These are phyloP conservation scores for Tylopilus balloui DNA, from an alignment of 768 basidiomycete species.

Conservation along the genomic window DNA sequence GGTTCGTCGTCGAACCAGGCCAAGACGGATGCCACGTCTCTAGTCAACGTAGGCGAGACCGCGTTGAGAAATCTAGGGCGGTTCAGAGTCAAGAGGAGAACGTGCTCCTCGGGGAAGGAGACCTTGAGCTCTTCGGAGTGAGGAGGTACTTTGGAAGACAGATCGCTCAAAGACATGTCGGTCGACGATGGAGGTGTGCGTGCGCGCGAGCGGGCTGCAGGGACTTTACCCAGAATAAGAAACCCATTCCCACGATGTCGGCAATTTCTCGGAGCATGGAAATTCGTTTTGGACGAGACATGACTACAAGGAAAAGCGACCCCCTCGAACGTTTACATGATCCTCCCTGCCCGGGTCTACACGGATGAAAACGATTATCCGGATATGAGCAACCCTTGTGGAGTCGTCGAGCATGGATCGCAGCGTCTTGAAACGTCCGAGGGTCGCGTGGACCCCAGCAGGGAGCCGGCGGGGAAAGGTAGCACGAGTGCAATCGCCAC, in stretches of 20 bases:
- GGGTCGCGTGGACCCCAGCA: constrained; percentile 11
- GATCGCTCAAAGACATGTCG: constrained; percentile 1
- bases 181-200: neutral
- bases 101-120: constrained; percentile 46
- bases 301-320: neutral
- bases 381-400: too few species aligned
- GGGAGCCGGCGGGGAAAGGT: neutral
- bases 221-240: neutral
- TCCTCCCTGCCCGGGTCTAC: neutral
- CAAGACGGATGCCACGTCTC: constrained; percentile 49
- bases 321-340: constrained; percentile 2
- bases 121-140: constrained; percentile 37
- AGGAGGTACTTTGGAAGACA: constrained; percentile 14
- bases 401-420: too few species aligned
- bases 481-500: neutral
- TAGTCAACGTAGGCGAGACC: constrained; percentile 55
- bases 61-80: constrained; percentile 71
- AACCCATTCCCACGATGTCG: constrained; percentile 6
- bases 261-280: neutral
- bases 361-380: constrained; percentile 15
- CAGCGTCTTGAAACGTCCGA: constrained; percentile 22
- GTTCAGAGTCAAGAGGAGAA: constrained; percentile 57
- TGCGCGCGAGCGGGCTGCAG: neutral
- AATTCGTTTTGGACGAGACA: neutral
- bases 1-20: constrained; percentile 75